These are phyloP conservation scores for Cercophora scortea DNA, from an alignment of 495 filamentous ascomycete genomes.

Conservation along the genomic window DNA sequence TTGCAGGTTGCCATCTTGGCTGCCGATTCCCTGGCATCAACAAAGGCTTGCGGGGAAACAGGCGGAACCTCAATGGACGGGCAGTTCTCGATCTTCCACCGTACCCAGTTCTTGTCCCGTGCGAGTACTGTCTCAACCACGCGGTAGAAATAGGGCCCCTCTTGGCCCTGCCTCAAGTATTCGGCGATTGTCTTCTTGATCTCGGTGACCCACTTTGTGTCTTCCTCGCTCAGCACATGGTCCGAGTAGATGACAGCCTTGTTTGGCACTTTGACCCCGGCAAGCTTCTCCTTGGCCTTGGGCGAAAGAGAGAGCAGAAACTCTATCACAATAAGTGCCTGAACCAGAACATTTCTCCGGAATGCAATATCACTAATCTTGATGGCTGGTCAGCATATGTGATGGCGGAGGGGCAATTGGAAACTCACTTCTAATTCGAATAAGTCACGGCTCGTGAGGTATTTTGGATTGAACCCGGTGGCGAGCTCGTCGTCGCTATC, in stretches of 20 bases:
- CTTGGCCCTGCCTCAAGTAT: conserved; percentile 65
- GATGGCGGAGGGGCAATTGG: background rate
- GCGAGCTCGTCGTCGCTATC: conserved; percentile 53
- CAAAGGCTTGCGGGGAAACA: conserved; percentile 56
- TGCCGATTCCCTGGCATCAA: conserved; percentile 55
- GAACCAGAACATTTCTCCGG: conserved; percentile 84
- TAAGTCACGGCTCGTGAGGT: conserved; percentile 86
- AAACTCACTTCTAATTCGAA: conserved; percentile 81
- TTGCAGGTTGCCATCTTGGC: conserved; percentile 58
- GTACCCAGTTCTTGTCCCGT: conserved; percentile 95
- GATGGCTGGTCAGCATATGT: conserved; percentile 9
- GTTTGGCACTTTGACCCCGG: conserved; percentile 56
- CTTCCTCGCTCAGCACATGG: conserved; percentile 69
- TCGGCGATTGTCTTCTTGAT: conserved; percentile 67
- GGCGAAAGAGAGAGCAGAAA: conserved; percentile 83
- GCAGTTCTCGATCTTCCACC: conserved; percentile 94
- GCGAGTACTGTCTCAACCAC: conserved; percentile 94
- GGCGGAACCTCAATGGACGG: conserved; percentile 72
- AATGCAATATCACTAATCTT: conserved; percentile 91
- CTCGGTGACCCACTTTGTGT: conserved; percentile 71
- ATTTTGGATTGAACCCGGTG: conserved; percentile 89
- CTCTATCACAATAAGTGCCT: conserved; percentile 87
- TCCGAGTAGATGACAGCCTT: conserved; percentile 78
- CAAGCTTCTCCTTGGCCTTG: conserved; percentile 70
- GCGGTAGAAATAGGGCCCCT: conserved; percentile 87